Base-by-base conservation (phyloP, 495 filamentous ascomycete species). In the Annulohypoxylon moriforme region DNA sequence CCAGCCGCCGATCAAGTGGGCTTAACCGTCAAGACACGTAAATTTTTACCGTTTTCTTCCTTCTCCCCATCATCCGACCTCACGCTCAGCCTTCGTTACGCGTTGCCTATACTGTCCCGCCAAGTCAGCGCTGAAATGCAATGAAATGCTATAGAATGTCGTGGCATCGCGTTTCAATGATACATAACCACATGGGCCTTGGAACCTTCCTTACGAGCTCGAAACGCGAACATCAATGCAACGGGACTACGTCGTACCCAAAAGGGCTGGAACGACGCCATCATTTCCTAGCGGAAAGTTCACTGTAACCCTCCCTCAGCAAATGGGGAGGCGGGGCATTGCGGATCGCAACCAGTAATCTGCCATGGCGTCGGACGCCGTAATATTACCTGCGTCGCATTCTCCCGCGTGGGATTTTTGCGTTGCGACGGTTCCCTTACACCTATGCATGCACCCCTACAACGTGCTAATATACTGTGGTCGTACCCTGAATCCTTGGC, bases 51-150 rank as follows among this genome's bases (percentile, higher is more conserved):
- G 18, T 13, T 50, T 27, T 50, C 14, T 10, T 29, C 10, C 25
- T 50, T 25, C 22, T 4, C 10, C 5, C 16, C 29, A 13, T n/a
- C n/a, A 29, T 22, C 20, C 13, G 13, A 11, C 1, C 27, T 31
- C 24, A 53, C 14, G 25, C 49, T n/a, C 24, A 53, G 49, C 25
- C 49, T 14, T 25, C 1, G 8, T 31, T 55, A 55, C 27, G 22
- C 20, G 46, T 14, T 18, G 40, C 29, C n/a, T 14, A 14, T 40
- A 40, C 36, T 10, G 2, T 55, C 24, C 29, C n/a, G 14, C 29
- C 50, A 55, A 55, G 50, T 34, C 27, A n/a, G 50, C 29, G 50
- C 27, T 16, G 50, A 55, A 55, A 34, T 53, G 20, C 46, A 53
- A 8, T 31, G 49, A 44, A 4, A 44, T 44, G 46, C 27, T 22